These are phyloP conservation scores for Saturnispora sekii DNA, from an alignment of 805 yeast species.

Conservation along the genomic window DNA sequence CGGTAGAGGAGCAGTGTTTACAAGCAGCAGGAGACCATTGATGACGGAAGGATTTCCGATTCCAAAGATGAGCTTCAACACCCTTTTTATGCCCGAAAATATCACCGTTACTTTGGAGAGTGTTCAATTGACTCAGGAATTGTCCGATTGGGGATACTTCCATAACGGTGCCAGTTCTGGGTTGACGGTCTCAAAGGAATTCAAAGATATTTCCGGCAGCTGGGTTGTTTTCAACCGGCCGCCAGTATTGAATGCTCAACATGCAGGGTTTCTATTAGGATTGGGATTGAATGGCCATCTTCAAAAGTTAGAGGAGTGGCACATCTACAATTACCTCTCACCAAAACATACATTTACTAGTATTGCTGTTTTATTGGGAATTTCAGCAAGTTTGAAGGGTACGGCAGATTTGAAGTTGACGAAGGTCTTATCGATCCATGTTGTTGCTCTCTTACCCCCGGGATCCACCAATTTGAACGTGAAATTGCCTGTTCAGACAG, in stretches of 20 bases:
- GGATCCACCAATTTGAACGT: slow-evolving; percentile 90
- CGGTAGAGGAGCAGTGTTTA: slow-evolving; percentile 69
- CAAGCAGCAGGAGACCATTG: slow-evolving; percentile 61
- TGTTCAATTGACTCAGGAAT: slow-evolving; percentile 38
- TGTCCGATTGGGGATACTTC: slow-evolving; percentile 74
- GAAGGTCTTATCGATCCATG: slow-evolving; percentile 86
- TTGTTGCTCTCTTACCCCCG: slow-evolving; percentile 79
- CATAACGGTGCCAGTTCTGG: slow-evolving; percentile 92
- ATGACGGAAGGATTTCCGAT: slow-evolving; percentile 78
- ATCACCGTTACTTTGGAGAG: slow-evolving; percentile 53
- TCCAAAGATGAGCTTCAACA: slow-evolving; percentile 63
- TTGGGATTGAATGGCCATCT: slow-evolving; percentile 88
- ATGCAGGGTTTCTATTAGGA: slow-evolving; percentile 92
- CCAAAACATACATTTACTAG: slow-evolving; percentile 81
- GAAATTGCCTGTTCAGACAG: slow-evolving; percentile 73
- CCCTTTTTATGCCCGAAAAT: slow-evolving; percentile 52
- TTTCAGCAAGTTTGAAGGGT: slow-evolving; percentile 82
- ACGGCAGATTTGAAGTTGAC: slow-evolving; percentile 80
- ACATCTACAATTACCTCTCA: slow-evolving; percentile 83
- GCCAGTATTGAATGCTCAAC: slow-evolving; percentile 58
- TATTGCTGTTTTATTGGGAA: slow-evolving; percentile 79
- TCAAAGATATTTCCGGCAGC: slow-evolving; percentile 69
- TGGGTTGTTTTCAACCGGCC: slow-evolving; percentile 91
- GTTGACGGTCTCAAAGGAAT: slow-evolving; percentile 52
- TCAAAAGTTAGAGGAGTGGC: slow-evolving; percentile 85